These are phyloP conservation scores for Saitoella complicata DNA, from an alignment of 805 yeast species.

Conservation along the genomic window DNA sequence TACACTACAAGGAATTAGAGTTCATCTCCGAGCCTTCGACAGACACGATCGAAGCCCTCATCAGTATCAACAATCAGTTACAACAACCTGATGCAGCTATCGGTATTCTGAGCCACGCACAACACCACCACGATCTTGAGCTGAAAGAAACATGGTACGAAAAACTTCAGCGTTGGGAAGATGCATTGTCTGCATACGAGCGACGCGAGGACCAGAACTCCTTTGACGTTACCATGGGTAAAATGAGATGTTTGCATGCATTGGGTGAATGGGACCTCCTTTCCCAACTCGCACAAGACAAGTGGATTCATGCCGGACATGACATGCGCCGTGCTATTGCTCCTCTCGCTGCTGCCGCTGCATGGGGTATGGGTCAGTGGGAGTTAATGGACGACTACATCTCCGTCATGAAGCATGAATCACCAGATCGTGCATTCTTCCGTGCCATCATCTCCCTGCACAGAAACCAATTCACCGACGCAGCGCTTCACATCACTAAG, in stretches of 20 bases:
- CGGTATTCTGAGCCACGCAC: slow-evolving; percentile 87
- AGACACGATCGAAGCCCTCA: slow-evolving; percentile 79
- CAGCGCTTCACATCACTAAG: slow-evolving; percentile 55
- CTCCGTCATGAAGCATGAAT: slow-evolving; percentile 72
- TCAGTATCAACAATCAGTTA: slow-evolving; percentile 80
- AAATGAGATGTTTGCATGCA: slow-evolving; percentile 94
- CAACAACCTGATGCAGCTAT: slow-evolving; percentile 97
- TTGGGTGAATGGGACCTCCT: slow-evolving; percentile 97
- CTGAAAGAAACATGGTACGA: slow-evolving; percentile 97
- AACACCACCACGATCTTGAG: slow-evolving; percentile 60
- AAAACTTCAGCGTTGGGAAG: slow-evolving; percentile 94
- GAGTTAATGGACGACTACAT: slow-evolving; percentile 87
- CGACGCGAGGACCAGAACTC: slow-evolving; percentile 48
- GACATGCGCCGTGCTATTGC: slow-evolving; percentile 75
- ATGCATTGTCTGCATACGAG: slow-evolving; percentile 79
- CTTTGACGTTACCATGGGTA: slow-evolving; percentile 87
- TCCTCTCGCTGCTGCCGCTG: slow-evolving; percentile 95
- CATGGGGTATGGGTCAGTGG: slow-evolving; percentile 98
- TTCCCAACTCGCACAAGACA: slow-evolving; percentile 66
- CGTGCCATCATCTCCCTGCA: slow-evolving; percentile 79
- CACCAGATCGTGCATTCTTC: slow-evolving; percentile 91
- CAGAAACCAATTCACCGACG: slow-evolving; percentile 69
- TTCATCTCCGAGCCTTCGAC: slow-evolving; percentile 87
- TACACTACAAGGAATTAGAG: slow-evolving; percentile 89
- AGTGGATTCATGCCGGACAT: slow-evolving; percentile 61